Evolutionary conservation across 441 rosid genomes (phyloP).

Genomic region (Kokia cookei): DNA sequence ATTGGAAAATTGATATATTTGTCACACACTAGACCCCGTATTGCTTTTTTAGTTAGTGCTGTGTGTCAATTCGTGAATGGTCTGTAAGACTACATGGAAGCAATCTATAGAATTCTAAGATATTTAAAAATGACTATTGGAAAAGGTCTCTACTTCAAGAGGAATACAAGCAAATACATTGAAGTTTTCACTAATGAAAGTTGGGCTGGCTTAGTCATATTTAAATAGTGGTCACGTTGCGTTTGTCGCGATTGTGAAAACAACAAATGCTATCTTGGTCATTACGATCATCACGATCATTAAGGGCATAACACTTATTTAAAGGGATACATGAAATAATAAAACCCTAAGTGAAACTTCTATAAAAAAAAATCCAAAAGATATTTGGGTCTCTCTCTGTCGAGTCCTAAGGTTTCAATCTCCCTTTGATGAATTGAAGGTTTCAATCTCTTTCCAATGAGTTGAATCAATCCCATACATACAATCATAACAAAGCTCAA

Average conservation of each 20-base stretch:
- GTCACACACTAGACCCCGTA: not conserved
- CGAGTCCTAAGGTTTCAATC: not conserved
- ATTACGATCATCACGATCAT: not conserved
- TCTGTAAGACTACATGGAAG: not conserved
- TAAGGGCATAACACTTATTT: not conserved
- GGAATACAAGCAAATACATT: not conserved
- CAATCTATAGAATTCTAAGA: not conserved
- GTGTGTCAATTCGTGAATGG: not conserved
- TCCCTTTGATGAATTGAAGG: not conserved
- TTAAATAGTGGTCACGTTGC: not conserved
- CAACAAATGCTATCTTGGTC: not conserved
- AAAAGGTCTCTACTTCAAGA: not conserved
- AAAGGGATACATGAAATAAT: not conserved
- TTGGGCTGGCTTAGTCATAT: not conserved
- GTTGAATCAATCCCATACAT: not conserved
- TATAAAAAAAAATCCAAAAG: not conserved
- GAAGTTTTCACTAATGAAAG: not conserved
- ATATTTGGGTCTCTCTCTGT: not conserved
- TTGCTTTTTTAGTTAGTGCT: not conserved
- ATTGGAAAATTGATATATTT: not conserved
- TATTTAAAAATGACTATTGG: not conserved
- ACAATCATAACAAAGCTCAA: not conserved
- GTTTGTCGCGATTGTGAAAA: not conserved
- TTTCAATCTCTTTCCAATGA: not conserved
- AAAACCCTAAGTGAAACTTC: not conserved